phyloP scores from a whole-genome alignment of 805 yeast species.

The Ogataea pignaliae region DNA sequence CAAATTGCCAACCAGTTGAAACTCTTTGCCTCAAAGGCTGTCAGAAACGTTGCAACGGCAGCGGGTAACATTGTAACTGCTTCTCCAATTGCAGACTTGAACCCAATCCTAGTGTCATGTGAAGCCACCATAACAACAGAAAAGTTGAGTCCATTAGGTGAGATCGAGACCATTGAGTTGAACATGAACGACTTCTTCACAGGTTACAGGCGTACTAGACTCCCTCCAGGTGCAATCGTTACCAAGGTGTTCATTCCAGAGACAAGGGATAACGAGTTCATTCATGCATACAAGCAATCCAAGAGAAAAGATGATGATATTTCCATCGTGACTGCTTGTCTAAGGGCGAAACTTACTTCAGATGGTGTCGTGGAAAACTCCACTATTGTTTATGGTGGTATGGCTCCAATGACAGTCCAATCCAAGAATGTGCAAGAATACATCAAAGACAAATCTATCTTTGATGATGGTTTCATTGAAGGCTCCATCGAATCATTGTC shows the following conservation, averaged over 20 bases:
- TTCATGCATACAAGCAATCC: conserved; percentile 40
- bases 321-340: conserved; percentile 42
- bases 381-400: conserved; percentile 42
- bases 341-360: conserved; percentile 25
- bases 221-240: conserved; percentile 34
- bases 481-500: conserved; percentile 24
- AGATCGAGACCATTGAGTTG: conserved; percentile 20
- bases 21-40: conserved; percentile 45
- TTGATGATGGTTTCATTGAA: conserved; percentile 26
- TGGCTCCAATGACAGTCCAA: conserved; percentile 42
- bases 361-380: conserved; percentile 26
- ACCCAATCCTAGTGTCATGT: conserved; percentile 41
- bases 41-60: conserved; percentile 45
- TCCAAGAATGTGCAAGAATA: conserved; percentile 31
- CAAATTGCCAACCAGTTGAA: conserved; percentile 39
- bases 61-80: conserved; percentile 49
- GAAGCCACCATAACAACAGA: conserved; percentile 36
- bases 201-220: conserved; percentile 38
- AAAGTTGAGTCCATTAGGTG: conserved; percentile 24
- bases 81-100: conserved; percentile 45
- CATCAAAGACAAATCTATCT: conserved; percentile 22
- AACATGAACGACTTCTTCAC: conserved; percentile 38
- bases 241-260: conserved; percentile 38
- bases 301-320: conserved; percentile 48
- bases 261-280: conserved; percentile 32